Evolutionary conservation across 2,329 filamentous ascomycete genomes (phyloP), one percentile per base, ranked within the genome.

Genomic region (Calonectria naviculata): DNA sequence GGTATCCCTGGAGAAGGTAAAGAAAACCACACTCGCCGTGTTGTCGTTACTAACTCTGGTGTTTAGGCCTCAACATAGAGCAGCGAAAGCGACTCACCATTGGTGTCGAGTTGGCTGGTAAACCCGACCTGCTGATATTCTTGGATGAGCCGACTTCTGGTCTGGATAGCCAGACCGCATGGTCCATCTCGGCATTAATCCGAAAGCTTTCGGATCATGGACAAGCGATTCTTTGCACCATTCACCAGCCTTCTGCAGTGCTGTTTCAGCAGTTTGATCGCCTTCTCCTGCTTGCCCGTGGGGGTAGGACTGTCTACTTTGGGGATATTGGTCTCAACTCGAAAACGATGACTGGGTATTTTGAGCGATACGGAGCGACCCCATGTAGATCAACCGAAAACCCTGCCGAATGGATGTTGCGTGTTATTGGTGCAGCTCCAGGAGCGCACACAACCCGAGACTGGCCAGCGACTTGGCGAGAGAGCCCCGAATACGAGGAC

Each of bases 321-420:
- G 92, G 92, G 12, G 86, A 92, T 3, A 90, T 93, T 47, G 92
- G 92, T 0, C 77, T 87, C 0, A 87, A 91, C 73, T 92, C 90
- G 0, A 83, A 83, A 5, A 89, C 84, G 0, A 81, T 93, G 61
- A 85, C 90, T 1, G 82, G 85, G 47, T 93, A 93, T 80, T 95
- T 95, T 71, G 89, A 92, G 77, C 77, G 81, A 19, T 89, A 93
- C 68, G 93, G 93, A 7, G 91, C 89, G 1, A 84, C 89, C 1
- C 82, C 84, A 46, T 93, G 93, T 70, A 85, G 84, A 9, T 80
- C 86, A 2, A 86, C 90, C 1, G 92, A 93, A 71, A 95, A 95
- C 75, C 93, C 93, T 0, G 93, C 93, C 1, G 93, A 95, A 81
- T 95, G 90, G 88, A 92, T 82, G 84, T 94, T 95, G 90, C 87